A percentile compares a stretch with the other conserved stretches of the same genome.
phyloP scores from a whole-genome alignment of 2,329 filamentous ascomycete species.

The Clonostachys sp. region DNA sequence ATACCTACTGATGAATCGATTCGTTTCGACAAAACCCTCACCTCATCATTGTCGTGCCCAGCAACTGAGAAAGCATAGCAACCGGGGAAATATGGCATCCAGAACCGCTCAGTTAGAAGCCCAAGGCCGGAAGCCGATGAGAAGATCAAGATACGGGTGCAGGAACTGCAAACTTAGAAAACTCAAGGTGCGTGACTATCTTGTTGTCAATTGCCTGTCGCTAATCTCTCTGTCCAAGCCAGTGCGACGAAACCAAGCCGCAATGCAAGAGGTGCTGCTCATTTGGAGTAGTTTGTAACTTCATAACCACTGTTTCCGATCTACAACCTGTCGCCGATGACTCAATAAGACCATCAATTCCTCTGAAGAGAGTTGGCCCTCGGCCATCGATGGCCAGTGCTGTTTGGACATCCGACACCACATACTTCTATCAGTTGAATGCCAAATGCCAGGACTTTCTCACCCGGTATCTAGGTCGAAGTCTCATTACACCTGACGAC shows the following conservation, averaged over 20 bases:
- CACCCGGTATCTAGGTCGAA: slow-evolving; percentile 28
- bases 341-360: slow-evolving; percentile 7
- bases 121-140: background rate
- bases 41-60: too few species aligned
- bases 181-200: slow-evolving; percentile 29
- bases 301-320: slow-evolving; percentile 23
- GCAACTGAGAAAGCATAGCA: too few species aligned
- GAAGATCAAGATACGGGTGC: slow-evolving; percentile 39
- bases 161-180: slow-evolving; percentile 47
- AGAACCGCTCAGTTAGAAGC: too few species aligned
- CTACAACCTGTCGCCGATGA: slow-evolving; percentile 25
- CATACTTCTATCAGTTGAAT: slow-evolving; percentile 24
- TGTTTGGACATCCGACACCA: slow-evolving; percentile 25
- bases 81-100: too few species aligned
- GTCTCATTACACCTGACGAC: slow-evolving; percentile 28
- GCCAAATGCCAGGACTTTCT: slow-evolving; percentile 34
- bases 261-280: slow-evolving; percentile 32
- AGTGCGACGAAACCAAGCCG: slow-evolving; percentile 43
- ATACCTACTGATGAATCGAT: too few species aligned
- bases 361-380: slow-evolving; percentile 8
- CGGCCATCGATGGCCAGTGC: slow-evolving; percentile 16
- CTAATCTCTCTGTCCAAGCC: background rate
- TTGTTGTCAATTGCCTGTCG: background rate
- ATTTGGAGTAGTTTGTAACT: slow-evolving; percentile 41
- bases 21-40: too few species aligned